These are phyloP conservation scores for Hsuehochloa calcarea DNA, from an alignment of 176 grass and related monocot genomes.

Conservation along the genomic window DNA sequence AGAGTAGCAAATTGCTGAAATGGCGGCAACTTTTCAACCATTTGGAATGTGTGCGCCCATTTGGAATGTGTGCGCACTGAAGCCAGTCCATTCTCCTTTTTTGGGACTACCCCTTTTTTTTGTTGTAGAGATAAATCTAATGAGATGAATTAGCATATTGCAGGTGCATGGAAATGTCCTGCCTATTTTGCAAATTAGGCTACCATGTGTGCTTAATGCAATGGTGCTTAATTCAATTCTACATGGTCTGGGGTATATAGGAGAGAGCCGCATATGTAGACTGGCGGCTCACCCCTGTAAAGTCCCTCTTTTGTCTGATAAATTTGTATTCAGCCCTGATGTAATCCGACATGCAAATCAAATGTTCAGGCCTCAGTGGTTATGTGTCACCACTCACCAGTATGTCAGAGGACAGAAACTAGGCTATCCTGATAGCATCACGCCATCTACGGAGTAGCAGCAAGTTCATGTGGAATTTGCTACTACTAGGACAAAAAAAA, in stretches of 20 bases:
- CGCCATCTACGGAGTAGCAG: neutral
- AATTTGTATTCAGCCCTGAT: neutral
- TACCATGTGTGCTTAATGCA: slow-evolving; percentile 21
- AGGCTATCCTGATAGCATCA: slow-evolving; percentile 14
- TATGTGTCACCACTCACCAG: neutral
- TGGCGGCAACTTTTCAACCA: neutral
- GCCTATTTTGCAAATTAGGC: slow-evolving; percentile 64
- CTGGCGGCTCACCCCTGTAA: neutral
- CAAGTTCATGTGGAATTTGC: slow-evolving; percentile 10
- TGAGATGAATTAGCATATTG: slow-evolving; percentile 34
- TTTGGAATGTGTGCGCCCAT: slow-evolving; percentile 16
- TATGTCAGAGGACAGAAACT: neutral
- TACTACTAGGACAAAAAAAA: neutral
- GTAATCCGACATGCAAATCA: slow-evolving; percentile 17
- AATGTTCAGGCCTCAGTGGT: neutral
- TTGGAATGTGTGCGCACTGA: slow-evolving; percentile 23
- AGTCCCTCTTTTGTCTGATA: slow-evolving; percentile 1
- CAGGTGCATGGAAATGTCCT: slow-evolving; percentile 35
- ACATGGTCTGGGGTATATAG: neutral
- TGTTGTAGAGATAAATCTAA: slow-evolving; percentile 33
- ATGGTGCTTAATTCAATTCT: slow-evolving; percentile 10
- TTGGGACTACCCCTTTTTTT: slow-evolving; percentile 22
- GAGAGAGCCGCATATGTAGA: neutral
- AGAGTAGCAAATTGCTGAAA: slow-evolving; percentile 34
- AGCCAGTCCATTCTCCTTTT: slow-evolving; percentile 1